Evolutionary conservation across 1,139 yeast genomes (phyloP), one percentile per base, ranked within the genome.

Genomic region (Kodamaea sp.): DNA sequence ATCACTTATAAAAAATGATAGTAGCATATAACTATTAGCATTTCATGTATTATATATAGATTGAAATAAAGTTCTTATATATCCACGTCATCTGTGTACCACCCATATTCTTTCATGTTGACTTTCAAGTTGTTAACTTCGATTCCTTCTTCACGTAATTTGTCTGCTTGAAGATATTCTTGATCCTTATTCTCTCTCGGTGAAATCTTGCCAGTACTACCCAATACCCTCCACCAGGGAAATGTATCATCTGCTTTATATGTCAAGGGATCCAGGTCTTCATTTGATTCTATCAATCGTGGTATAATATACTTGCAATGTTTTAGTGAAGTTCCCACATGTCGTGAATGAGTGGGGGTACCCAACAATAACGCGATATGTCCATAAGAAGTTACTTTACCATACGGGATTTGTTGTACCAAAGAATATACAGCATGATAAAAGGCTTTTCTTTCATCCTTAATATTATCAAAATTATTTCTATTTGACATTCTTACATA

Each of bases 191-290:
- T 56, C 1, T 65, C 78, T 24, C 88, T 60, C 1, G 75, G 73
- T 2, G 89, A 75, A 2, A 85, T 79, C 26, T 62, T 65, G 0
- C 94, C 94, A 12, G 75, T 63, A 11, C 84, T 66, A 35, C 75
- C 73, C 12, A 85, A 63, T 2, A 85, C 86, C 38, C 95, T 63
- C 90, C 92, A 84, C 95, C 95, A 85, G 1, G 95, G 94, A 7
- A 84, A 74, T 7, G 62, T 63, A 1, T 47, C 58, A 2, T 52
- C 32, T 30, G 67, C 56, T 15, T 15, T 15, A 25, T 36, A 45
- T 12, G 35, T 29, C 24, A 62, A 48, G 24, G 52, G 56, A 20
- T 51, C 54, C 3, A 44, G 34, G 2, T 38, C 44, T 2, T 47
- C 43, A 8, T 45, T 46, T 9, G 45, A 63, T 6, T 32, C 43